phyloP scores from a whole-genome alignment of 352 stramenopile genomes.

The Aphanomyces euteiches region DNA sequence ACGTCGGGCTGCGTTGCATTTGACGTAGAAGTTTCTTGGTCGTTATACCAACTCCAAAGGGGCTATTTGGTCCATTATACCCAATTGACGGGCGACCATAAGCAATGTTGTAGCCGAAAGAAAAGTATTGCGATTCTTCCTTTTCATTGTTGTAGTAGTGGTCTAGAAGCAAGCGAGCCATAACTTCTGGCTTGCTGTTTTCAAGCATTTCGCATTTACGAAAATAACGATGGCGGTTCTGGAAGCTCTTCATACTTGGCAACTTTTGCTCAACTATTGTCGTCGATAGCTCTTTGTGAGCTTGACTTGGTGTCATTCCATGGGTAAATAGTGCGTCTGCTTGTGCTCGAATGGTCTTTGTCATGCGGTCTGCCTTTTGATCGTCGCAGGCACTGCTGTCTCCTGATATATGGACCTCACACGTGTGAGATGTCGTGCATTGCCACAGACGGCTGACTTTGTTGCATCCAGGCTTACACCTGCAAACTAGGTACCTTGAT shows the following conservation, averaged over 20 bases:
- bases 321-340: neutral
- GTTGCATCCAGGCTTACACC: neutral
- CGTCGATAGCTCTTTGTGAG: neutral
- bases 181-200: neutral
- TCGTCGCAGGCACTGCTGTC: neutral
- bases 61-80: neutral
- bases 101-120: neutral
- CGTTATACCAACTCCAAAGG: neutral
- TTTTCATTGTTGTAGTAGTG: neutral
- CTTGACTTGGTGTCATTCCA: neutral
- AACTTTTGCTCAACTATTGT: neutral
- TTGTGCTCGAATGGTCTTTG: neutral
- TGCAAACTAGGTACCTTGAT: neutral
- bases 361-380: neutral
- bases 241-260: neutral
- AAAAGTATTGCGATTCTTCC: neutral
- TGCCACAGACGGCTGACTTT: neutral
- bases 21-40: neutral
- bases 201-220: neutral
- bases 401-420: neutral
- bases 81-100: neutral
- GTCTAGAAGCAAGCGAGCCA: neutral
- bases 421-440: neutral
- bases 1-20: conserved; percentile 1
- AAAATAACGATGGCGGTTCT: neutral